A percentile compares a stretch with the other conserved stretches of the same genome.
Conservation (phyloP, 768 basidiomycete genomes). For the Hemileccinum rubropunctum region DNA sequence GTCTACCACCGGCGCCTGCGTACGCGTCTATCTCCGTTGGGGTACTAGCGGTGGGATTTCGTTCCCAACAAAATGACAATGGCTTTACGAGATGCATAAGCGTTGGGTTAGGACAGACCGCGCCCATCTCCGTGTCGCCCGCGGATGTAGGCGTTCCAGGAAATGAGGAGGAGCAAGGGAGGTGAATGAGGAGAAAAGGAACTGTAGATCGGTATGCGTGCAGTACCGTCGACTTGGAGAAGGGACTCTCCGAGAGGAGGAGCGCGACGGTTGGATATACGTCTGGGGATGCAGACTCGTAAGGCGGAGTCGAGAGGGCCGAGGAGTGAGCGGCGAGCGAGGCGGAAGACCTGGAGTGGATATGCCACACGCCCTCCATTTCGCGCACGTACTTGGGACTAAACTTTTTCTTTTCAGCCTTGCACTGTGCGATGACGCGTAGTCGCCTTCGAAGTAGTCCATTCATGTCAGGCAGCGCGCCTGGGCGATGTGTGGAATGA, state of each 20-base stretch:
- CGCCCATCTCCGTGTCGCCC: background rate
- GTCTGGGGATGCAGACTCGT: background rate
- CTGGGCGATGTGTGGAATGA: background rate
- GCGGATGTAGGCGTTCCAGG: background rate
- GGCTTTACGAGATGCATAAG: conserved; percentile 20
- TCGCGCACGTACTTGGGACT: conserved; percentile 83
- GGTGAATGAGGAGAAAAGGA: conserved; percentile 76
- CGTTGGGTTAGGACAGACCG: conserved; percentile 23
- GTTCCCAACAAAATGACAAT: conserved; percentile 24
- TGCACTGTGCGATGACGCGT: conserved; percentile 85
- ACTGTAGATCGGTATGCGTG: conserved; percentile 72
- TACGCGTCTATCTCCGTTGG: background rate
- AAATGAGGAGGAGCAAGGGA: conserved; percentile 45
- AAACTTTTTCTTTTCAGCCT: conserved; percentile 81
- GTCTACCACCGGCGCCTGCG: conserved; percentile 22
- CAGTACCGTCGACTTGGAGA: conserved; percentile 66
- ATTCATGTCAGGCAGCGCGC: conserved; percentile 13
- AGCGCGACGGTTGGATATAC: conserved; percentile 52
- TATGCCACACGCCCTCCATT: conserved; percentile 81
- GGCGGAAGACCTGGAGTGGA: conserved; percentile 12
- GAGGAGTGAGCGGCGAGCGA: background rate
- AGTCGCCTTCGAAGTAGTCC: conserved; percentile 46
- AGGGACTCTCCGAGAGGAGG: conserved; percentile 77
- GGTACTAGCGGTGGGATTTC: background rate
- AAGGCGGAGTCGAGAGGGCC: too few relatives aligned